A percentile compares a stretch with the other conserved stretches of the same genome.
phyloP scores from a whole-genome alignment of 805 yeast species.

The Lachancea meyersii region DNA sequence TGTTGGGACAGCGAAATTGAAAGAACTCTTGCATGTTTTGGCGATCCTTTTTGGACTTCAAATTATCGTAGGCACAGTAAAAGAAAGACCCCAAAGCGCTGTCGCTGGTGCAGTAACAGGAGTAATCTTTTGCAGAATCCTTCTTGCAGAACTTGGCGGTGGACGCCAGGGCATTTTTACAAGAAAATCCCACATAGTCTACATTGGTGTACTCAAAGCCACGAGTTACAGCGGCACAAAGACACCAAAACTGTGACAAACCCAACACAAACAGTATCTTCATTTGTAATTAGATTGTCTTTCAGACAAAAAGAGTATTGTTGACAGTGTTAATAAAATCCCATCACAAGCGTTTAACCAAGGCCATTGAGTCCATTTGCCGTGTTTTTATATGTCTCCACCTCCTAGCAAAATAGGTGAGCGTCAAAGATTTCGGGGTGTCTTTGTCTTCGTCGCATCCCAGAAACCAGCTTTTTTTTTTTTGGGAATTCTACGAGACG shows the following conservation, averaged over 20 bases:
- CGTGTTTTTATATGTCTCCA: neutral
- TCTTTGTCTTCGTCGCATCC: neutral
- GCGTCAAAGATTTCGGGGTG: neutral
- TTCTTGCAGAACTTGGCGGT: constrained; percentile 23
- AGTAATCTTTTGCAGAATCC: constrained; percentile 17
- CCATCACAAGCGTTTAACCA: no score
- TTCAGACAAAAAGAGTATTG: no score
- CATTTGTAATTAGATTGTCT: no score
- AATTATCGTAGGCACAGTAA: constrained; percentile 25
- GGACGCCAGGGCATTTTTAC: constrained; percentile 21
- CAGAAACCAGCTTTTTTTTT: no score
- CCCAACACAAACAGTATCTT: neutral
- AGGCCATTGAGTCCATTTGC: neutral
- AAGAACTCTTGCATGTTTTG: constrained; percentile 19
- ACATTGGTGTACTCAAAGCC: constrained; percentile 15
- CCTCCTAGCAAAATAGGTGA: no score
- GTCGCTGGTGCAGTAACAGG: constrained; percentile 25
- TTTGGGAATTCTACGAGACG: no score
- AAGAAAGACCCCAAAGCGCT: constrained; percentile 30
- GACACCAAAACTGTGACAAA: neutral
- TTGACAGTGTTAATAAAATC: no score
- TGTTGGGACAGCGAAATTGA: constrained; percentile 27
- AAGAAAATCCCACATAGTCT: constrained; percentile 20
- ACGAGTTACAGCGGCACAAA: constrained; percentile 1
- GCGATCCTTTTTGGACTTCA: constrained; percentile 10